Conservation (phyloP, 352 stramenopile species). For the Pythium rishiriense region DNA sequence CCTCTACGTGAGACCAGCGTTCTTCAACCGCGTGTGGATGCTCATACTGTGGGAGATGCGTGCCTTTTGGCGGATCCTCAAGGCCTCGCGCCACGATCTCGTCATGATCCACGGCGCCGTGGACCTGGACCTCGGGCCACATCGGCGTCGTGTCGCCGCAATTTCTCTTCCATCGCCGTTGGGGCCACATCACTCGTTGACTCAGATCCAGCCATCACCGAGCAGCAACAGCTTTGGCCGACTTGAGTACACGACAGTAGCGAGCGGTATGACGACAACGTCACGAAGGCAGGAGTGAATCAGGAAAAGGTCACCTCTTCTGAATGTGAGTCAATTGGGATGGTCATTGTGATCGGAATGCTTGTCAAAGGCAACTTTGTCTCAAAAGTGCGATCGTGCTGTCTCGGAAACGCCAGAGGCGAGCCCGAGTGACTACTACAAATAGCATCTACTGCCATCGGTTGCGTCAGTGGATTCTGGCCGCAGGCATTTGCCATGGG, state of each 20-base stretch:
- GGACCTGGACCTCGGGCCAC: conserved; percentile 11
- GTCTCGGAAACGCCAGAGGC: no score
- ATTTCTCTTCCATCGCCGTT: neutral
- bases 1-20: conserved; percentile 23
- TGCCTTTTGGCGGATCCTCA: conserved; percentile 22
- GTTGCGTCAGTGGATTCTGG: no score
- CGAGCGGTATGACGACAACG: neutral
- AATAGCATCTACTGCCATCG: no score
- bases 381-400: no score
- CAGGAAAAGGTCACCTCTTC: neutral
- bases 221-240: neutral
- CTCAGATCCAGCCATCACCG: neutral
- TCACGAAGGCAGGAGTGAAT: neutral
- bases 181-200: neutral
- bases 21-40: conserved; percentile 30
- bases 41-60: conserved; percentile 30
- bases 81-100: conserved; percentile 8
- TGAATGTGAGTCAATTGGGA: neutral
- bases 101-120: conserved; percentile 30
- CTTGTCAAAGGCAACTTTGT: neutral
- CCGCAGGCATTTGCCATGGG: no score
- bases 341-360: neutral
- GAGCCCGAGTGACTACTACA: no score
- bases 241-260: neutral
- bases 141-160: neutral